Evolutionary conservation across 257 asterid genomes (phyloP), one percentile per base, ranked within the genome.

Genomic region (Nicotiana undulata): DNA sequence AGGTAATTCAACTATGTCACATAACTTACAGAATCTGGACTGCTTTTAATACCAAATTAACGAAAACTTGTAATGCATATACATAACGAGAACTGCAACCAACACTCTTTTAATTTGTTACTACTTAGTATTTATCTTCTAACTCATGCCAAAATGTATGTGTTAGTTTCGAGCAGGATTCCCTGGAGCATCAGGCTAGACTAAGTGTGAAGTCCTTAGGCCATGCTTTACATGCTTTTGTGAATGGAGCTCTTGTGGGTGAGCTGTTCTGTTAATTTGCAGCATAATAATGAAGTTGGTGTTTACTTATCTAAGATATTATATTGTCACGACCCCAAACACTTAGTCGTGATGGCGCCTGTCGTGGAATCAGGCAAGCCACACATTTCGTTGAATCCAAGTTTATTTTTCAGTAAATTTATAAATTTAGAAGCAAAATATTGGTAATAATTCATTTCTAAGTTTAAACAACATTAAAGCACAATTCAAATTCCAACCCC

Each of bases 201-300:
- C 86, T 95, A 63, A 88, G 76, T 13, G 90, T 92, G 52, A 64
- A 82, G 68, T 91, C 98, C 26, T 83, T 37, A 51, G 99, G 99
- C 20, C 98, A 95, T 80, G 92, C 81, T 61, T 81, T 95, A 22
- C 95, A 83, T 5, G 85, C 87, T 53, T 95, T 88, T 67, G 88
- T 92, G 74, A 93, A 95, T 81, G 95, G 92, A 80, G 87, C 8
- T 32, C 86, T 82, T 49, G 46, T 87, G 11, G 97, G 99, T 95
- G 85, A 86, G 91, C 37, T 44, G 7, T 20, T 44, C 16, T 37
- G 10, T 24, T 13, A 13, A 53, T 15, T 53, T 16, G 60, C 60
- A 53, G 22, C 32, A 61, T 22, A 61, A 61, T 61, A 60, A 4
- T 60, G 24, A 18, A 6, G 6, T 34, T 34, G 66, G 66, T 60